Conservation (phyloP, 2,329 filamentous ascomycete genomes). For the Pezicula carpinea region DNA sequence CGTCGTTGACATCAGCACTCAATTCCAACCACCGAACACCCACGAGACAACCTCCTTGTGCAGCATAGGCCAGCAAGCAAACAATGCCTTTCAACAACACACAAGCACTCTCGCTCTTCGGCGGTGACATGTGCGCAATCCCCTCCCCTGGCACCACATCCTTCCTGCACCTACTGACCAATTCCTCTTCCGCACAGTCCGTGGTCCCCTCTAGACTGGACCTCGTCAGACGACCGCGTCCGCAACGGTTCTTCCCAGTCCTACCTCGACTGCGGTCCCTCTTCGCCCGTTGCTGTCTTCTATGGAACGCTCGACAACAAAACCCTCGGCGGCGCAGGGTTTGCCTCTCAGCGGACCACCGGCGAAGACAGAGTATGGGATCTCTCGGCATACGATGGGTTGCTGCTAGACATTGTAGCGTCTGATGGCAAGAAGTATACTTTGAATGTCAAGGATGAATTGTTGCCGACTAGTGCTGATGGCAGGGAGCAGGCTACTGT, state of each 20-base stretch:
- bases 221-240: slow-evolving; percentile 69
- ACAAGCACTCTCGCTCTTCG: neutral
- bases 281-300: slow-evolving; percentile 44
- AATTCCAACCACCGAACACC: too few relatives aligned
- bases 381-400: slow-evolving; percentile 56
- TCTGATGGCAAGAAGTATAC: slow-evolving; percentile 67
- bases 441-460: slow-evolving; percentile 67
- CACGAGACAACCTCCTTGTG: too few relatives aligned
- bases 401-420: slow-evolving; percentile 47
- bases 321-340: slow-evolving; percentile 74
- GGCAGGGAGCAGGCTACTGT: slow-evolving; percentile 68
- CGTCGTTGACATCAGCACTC: too few relatives aligned
- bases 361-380: slow-evolving; percentile 56
- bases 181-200: slow-evolving; percentile 35
- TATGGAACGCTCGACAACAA: slow-evolving; percentile 67
- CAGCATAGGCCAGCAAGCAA: too few relatives aligned
- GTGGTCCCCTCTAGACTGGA: slow-evolving; percentile 61
- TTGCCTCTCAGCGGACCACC: slow-evolving; percentile 71
- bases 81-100: too few relatives aligned
- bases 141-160: neutral
- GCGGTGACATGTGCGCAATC: neutral
- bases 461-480: slow-evolving; percentile 52
- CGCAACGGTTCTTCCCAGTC: slow-evolving; percentile 65
- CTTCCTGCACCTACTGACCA: neutral
- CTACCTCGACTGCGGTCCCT: slow-evolving; percentile 34